Evolutionary conservation across 306 rosid genomes (phyloP).

Genomic region (Luffa acutangula): DNA sequence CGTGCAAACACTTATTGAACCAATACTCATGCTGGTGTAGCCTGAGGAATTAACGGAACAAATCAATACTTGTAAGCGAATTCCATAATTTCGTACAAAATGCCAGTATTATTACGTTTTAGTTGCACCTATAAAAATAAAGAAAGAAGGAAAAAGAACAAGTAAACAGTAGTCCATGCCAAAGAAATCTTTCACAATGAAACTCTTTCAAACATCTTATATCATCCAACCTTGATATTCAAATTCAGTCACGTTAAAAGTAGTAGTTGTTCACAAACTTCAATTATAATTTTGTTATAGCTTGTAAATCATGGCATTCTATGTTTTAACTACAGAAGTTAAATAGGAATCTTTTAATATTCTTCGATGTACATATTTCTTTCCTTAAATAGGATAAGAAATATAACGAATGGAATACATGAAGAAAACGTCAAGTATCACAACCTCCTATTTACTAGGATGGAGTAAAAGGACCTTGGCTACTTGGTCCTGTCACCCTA

Average conservation of each 20-base stretch:
- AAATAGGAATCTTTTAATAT: neutral
- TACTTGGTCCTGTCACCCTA: neutral
- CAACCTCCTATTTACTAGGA: neutral
- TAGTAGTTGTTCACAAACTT: neutral
- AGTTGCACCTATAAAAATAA: neutral
- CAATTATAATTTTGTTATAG: neutral
- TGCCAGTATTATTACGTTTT: neutral
- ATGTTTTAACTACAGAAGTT: neutral
- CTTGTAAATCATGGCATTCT: neutral
- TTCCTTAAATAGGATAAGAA: neutral
- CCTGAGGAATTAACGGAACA: constrained; percentile 41
- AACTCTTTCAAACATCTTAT: neutral
- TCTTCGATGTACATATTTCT: neutral
- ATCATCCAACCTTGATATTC: neutral
- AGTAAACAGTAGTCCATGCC: neutral
- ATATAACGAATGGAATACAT: neutral
- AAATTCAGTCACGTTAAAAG: neutral
- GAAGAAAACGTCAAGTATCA: neutral
- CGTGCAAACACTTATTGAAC: constrained; percentile 30
- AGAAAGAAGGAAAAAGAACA: neutral
- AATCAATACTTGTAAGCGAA: neutral
- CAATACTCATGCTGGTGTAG: constrained; percentile 37
- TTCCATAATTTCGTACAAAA: neutral
- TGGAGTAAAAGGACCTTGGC: neutral
- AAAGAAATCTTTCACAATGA: neutral